phyloP scores from a whole-genome alignment of 116 monocot genomes.

The Iris pallida region DNA sequence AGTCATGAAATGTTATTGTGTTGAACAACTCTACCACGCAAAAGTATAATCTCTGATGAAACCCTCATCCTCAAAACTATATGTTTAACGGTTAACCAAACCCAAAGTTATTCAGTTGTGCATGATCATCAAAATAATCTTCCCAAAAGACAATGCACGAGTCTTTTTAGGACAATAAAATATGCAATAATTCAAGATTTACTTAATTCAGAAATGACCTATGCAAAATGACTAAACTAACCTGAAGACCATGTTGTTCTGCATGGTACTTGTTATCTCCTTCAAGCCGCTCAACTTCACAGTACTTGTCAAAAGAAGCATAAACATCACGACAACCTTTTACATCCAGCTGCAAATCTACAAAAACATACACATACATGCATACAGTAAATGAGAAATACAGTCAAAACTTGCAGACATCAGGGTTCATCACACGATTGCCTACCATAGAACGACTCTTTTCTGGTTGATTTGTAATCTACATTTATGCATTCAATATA shows the following conservation, averaged over 20 bases:
- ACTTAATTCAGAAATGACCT: background rate
- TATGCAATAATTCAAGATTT: too few relatives aligned
- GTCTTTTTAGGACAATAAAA: too few relatives aligned
- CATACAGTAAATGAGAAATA: background rate
- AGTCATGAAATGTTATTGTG: too few relatives aligned
- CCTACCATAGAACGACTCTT: conserved; percentile 41
- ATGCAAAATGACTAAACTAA: conserved; percentile 13
- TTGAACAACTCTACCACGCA: too few relatives aligned
- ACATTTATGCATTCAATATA: conserved; percentile 42
- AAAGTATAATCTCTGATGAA: too few relatives aligned
- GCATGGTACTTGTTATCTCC: conserved; percentile 97
- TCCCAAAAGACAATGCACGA: too few relatives aligned
- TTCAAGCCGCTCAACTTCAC: conserved; percentile 88
- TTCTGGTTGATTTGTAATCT: conserved; percentile 34
- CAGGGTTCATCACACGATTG: background rate
- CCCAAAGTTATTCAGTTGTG: too few relatives aligned
- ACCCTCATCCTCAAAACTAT: too few relatives aligned
- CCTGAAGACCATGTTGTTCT: conserved; percentile 89
- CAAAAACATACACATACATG: conserved; percentile 5
- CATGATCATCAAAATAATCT: too few relatives aligned
- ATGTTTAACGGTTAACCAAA: too few relatives aligned
- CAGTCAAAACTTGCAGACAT: too few relatives aligned
- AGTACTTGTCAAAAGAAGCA: conserved; percentile 98
- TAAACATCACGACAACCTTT: conserved; percentile 94
- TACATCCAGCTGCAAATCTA: conserved; percentile 86